A percentile compares a stretch with the other conserved stretches of the same genome.
Evolutionary conservation across 495 filamentous ascomycete genomes (phyloP).

Genomic region (Penicillium ucsense): DNA sequence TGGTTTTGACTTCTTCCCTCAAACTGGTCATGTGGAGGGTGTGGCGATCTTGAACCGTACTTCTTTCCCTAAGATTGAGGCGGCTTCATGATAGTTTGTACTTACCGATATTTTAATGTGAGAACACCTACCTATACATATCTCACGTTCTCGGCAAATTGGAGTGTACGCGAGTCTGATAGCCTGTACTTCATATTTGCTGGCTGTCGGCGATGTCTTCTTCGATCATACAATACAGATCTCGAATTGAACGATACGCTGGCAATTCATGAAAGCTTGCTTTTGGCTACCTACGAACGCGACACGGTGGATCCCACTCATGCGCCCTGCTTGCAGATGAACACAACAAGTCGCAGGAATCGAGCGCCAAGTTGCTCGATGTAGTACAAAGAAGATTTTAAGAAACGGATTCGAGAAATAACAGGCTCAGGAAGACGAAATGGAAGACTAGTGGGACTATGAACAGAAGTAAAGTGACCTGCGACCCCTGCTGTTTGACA

Average conservation of each 20-base stretch:
- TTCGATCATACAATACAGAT: too few species aligned
- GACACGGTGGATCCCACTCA: too few species aligned
- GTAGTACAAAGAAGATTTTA: conserved; percentile 5
- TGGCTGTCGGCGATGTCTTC: too few species aligned
- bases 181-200: too few species aligned
- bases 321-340: too few species aligned
- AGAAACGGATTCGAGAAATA: conserved; percentile 2
- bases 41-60: conserved; percentile 63
- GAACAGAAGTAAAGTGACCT: conserved; percentile 18
- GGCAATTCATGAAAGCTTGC: too few species aligned
- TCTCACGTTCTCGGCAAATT: too few species aligned
- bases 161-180: too few species aligned
- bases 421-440: conserved; percentile 5
- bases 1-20: conserved; percentile 97
- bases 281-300: too few species aligned
- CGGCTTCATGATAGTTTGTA: background rate
- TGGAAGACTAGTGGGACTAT: conserved; percentile 25
- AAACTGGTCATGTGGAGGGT: conserved; percentile 94
- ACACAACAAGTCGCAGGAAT: background rate
- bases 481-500: conserved; percentile 16
- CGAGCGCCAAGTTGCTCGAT: conserved; percentile 12
- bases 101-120: too few species aligned
- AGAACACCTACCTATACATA: too few species aligned
- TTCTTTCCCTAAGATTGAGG: conserved; percentile 9
- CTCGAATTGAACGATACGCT: too few species aligned